Evolutionary conservation across 306 rosid species (phyloP).

Genomic region (Medicago ruthenica): DNA sequence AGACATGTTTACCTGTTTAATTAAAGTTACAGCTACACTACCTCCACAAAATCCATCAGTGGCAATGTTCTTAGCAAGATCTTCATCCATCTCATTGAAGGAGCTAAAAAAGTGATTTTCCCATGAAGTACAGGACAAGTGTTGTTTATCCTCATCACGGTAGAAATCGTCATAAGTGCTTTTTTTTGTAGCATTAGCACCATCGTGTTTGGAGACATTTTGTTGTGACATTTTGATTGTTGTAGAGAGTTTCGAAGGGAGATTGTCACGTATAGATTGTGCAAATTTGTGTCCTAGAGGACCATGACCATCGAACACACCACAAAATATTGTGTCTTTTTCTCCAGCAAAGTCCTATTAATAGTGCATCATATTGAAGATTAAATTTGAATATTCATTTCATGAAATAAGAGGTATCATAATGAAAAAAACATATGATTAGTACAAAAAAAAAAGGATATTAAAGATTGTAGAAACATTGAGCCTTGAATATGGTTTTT

Average conservation of each 20-base stretch:
- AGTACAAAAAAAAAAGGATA: no score
- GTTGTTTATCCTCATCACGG: no score
- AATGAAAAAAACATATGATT: neutral
- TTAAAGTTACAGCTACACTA: slow-evolving; percentile 69
- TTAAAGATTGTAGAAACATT: neutral
- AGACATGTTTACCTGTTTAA: slow-evolving; percentile 65
- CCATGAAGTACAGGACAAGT: slow-evolving; percentile 46
- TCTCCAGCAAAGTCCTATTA: slow-evolving; percentile 64
- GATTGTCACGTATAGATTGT: slow-evolving; percentile 59
- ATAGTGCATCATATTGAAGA: neutral
- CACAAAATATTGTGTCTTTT: slow-evolving; percentile 65
- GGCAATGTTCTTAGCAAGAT: slow-evolving; percentile 52
- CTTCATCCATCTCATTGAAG: slow-evolving; percentile 67
- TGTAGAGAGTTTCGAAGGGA: slow-evolving; percentile 72
- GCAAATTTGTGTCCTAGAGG: slow-evolving; percentile 78
- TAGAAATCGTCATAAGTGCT: neutral
- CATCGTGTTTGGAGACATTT: slow-evolving; percentile 18
- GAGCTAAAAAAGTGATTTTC: slow-evolving; percentile 61
- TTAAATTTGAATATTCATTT: slow-evolving; percentile 26
- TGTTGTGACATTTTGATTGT: slow-evolving; percentile 55
- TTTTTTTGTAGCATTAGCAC: neutral
- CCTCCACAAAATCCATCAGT: slow-evolving; percentile 70
- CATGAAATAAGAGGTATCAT: neutral
- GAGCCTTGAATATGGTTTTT: neutral
- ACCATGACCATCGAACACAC: slow-evolving; percentile 99